Percentiles rank a stretch among this genome's conserved stretches.
phyloP scores from a whole-genome alignment of 768 basidiomycete genomes.

The Guyanaporus albipodus region DNA sequence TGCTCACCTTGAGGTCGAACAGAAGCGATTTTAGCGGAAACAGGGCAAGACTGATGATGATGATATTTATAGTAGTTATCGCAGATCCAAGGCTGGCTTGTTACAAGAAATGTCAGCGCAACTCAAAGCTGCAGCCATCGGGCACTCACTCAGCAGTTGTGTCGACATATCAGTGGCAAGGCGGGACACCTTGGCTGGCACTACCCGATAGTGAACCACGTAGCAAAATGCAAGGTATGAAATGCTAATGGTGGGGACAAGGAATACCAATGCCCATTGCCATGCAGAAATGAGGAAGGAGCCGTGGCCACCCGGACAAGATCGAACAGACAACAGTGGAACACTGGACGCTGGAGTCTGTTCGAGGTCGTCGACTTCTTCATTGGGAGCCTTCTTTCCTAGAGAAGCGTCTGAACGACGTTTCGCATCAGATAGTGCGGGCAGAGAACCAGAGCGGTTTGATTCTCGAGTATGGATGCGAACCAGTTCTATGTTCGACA shows the following conservation, averaged over 20 bases:
- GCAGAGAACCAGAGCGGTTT: background rate
- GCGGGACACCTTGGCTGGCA: constrained; percentile 1
- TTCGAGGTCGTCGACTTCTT: background rate
- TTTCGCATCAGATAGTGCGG: background rate
- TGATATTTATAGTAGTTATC: constrained; percentile 13
- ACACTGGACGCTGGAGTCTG: constrained; percentile 1
- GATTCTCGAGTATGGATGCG: background rate
- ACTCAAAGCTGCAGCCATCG: too few relatives aligned
- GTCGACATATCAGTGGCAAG: background rate
- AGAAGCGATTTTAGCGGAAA: constrained; percentile 12
- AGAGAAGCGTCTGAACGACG: background rate
- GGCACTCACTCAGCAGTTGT: constrained; percentile 9
- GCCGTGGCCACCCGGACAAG: background rate
- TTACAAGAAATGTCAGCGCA: background rate
- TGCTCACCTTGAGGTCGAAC: constrained; percentile 9
- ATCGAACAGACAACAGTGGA: background rate
- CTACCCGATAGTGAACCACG: constrained; percentile 15
- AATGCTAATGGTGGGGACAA: constrained; percentile 1
- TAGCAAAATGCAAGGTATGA: constrained; percentile 17
- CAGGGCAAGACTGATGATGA: constrained; percentile 11
- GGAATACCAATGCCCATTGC: constrained; percentile 5
- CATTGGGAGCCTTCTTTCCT: background rate
- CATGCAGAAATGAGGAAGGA: background rate
- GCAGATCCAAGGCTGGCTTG: constrained; percentile 10
- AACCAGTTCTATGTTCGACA: constrained; percentile 3